These are phyloP conservation scores for Dothidotthia symphoricarpi DNA, from an alignment of 2,329 filamentous ascomycete species.

Conservation along the genomic window DNA sequence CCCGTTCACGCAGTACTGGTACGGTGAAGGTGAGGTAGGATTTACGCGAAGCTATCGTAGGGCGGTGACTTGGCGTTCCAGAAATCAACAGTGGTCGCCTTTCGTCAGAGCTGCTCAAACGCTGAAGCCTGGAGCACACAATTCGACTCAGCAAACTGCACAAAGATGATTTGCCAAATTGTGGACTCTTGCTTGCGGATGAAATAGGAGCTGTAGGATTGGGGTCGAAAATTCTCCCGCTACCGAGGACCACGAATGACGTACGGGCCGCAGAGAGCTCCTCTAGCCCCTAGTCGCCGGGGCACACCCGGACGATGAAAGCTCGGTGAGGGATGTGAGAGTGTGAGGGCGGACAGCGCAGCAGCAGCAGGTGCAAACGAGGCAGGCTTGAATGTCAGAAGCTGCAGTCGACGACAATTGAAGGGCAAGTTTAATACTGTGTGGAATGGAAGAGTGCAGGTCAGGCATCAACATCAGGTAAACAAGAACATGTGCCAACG, in stretches of 20 bases:
- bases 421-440: no score
- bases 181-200: constrained; percentile 3
- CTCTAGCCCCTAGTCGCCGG: constrained; percentile 12
- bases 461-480: constrained; percentile 3
- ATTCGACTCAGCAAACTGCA: constrained; percentile 13
- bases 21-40: no score
- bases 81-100: constrained; percentile 19
- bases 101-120: constrained; percentile 10
- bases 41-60: constrained; percentile 29
- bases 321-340: no score
- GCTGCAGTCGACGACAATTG: no score
- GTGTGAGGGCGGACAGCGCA: not conserved
- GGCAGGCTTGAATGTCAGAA: no score
- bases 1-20: constrained; percentile 3
- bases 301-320: constrained; percentile 8
- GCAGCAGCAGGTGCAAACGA: not conserved
- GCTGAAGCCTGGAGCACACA: not conserved
- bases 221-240: constrained; percentile 8
- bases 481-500: constrained; percentile 25
- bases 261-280: constrained; percentile 8
- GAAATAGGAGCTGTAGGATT: constrained; percentile 10
- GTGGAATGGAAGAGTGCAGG: no score
- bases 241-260: no score
- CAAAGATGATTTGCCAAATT: not conserved
- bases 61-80: constrained; percentile 20